Conservation (phyloP, 1,284 basidiomycete genomes). For the Rhodotorula sp. region DNA sequence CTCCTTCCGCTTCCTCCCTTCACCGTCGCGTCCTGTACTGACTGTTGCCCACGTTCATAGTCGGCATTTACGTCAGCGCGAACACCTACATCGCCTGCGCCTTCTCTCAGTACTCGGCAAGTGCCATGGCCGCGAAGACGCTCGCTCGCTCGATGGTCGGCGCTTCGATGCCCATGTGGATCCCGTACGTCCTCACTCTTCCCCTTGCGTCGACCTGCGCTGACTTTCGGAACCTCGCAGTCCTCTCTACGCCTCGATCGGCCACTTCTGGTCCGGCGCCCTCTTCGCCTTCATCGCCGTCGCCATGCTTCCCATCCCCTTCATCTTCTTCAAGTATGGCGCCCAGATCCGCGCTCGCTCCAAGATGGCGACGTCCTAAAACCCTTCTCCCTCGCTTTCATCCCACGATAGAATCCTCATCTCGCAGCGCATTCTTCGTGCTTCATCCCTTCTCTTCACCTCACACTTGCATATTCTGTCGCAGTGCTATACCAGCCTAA, state of each 20-base stretch:
- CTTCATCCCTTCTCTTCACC: no score
- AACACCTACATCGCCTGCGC: slow-evolving; percentile 45
- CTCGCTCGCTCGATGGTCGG: slow-evolving; percentile 64
- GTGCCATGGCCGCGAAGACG: slow-evolving; percentile 64
- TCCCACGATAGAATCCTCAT: no score
- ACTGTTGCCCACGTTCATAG: neutral
- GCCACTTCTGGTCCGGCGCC: slow-evolving; percentile 31
- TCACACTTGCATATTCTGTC: no score
- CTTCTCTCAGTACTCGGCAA: slow-evolving; percentile 58
- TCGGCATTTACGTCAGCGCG: slow-evolving; percentile 48
- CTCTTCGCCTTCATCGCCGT: slow-evolving; percentile 27
- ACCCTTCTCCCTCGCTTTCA: no score
- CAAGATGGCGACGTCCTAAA: slow-evolving; percentile 36
- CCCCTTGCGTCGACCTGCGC: neutral
- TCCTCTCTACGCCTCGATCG: slow-evolving; percentile 16
- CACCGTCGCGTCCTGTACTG: slow-evolving; percentile 35
- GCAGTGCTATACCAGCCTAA: no score
- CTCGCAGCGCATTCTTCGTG: no score
- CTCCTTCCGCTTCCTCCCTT: slow-evolving; percentile 40
- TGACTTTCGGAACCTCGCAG: neutral
- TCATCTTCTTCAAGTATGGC: slow-evolving; percentile 53
- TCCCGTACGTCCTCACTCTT: neutral
- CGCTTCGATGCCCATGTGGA: slow-evolving; percentile 46
- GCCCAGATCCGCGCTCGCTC: slow-evolving; percentile 46
- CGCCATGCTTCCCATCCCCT: slow-evolving; percentile 47